phyloP scores from a whole-genome alignment of 768 basidiomycete genomes.

The Tulasnella sp. region DNA sequence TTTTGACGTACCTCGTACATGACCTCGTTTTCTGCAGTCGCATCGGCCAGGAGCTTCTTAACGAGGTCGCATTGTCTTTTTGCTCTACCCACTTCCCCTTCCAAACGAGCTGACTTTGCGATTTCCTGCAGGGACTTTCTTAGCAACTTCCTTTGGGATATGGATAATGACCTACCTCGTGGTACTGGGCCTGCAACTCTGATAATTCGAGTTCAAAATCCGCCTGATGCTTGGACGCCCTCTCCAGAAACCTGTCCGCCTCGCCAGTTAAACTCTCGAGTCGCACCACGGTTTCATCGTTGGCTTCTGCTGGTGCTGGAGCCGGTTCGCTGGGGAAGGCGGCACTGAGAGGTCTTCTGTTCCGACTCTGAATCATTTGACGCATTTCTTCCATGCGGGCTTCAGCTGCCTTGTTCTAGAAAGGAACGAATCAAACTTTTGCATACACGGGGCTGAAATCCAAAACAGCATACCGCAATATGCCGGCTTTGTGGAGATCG shows the following conservation, averaged over 20 bases:
- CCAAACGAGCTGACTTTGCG: slow-evolving; percentile 58
- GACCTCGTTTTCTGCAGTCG: slow-evolving; percentile 83
- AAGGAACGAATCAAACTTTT: slow-evolving; percentile 36
- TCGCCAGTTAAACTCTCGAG: slow-evolving; percentile 56
- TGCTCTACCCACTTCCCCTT: slow-evolving; percentile 62
- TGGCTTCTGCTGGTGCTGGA: slow-evolving; percentile 39
- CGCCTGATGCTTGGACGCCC: slow-evolving; percentile 33
- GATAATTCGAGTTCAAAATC: slow-evolving; percentile 11
- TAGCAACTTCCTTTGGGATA: not conserved
- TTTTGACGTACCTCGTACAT: slow-evolving; percentile 71
- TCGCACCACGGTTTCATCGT: slow-evolving; percentile 36
- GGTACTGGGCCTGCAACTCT: not conserved
- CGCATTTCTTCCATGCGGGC: slow-evolving; percentile 83
- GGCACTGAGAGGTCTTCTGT: not conserved
- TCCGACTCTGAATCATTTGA: slow-evolving; percentile 51
- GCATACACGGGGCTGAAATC: not conserved
- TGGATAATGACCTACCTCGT: not conserved
- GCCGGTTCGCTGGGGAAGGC: slow-evolving; percentile 44
- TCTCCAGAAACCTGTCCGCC: slow-evolving; percentile 67
- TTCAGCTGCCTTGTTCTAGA: slow-evolving; percentile 68
- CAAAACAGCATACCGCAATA: slow-evolving; percentile 36
- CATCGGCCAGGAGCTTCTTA: slow-evolving; percentile 70
- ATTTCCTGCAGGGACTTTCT: slow-evolving; percentile 46
- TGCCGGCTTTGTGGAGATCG: slow-evolving; percentile 39
- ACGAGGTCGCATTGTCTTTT: slow-evolving; percentile 76